phyloP scores from a whole-genome alignment of 768 basidiomycete genomes.

The Termitomyces titanicus region DNA sequence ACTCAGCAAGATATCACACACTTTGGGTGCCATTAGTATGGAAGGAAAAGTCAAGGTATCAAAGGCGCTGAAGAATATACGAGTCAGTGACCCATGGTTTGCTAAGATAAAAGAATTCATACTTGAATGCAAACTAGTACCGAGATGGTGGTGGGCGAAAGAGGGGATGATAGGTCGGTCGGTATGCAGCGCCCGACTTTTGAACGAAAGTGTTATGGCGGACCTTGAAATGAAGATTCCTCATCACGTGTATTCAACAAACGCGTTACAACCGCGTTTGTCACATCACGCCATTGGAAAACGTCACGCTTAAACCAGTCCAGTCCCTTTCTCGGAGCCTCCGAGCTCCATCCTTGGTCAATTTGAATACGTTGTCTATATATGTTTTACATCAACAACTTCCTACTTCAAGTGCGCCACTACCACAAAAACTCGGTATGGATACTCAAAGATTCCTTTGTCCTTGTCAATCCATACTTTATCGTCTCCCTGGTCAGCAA shows the following conservation, averaged over 20 bases:
- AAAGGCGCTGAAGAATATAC: background rate
- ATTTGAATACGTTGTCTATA: too few species aligned
- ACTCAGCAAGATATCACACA: slow-evolving; percentile 5
- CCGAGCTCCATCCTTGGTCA: too few species aligned
- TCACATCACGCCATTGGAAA: slow-evolving; percentile 9
- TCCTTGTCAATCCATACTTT: slow-evolving; percentile 74
- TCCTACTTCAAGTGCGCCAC: slow-evolving; percentile 30
- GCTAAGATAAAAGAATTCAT: background rate
- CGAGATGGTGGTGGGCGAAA: slow-evolving; percentile 22
- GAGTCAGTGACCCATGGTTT: background rate
- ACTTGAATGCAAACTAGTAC: background rate
- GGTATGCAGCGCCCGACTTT: slow-evolving; percentile 8
- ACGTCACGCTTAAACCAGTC: background rate
- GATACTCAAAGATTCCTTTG: slow-evolving; percentile 75
- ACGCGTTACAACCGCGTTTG: slow-evolving; percentile 12
- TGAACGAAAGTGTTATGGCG: slow-evolving; percentile 12
- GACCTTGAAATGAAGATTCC: slow-evolving; percentile 13
- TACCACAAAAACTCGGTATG: slow-evolving; percentile 67
- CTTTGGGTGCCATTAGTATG: slow-evolving; percentile 31
- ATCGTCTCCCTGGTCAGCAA: slow-evolving; percentile 57
- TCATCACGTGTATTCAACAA: slow-evolving; percentile 15
- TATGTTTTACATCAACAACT: background rate
- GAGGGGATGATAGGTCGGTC: slow-evolving; percentile 18
- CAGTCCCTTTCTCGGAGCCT: too few species aligned
- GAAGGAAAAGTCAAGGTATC: background rate